A percentile compares a stretch with the other conserved stretches of the same genome.
These are phyloP conservation scores for Teunomyces aglyptinius DNA, from an alignment of 805 yeast genomes.

Conservation along the genomic window DNA sequence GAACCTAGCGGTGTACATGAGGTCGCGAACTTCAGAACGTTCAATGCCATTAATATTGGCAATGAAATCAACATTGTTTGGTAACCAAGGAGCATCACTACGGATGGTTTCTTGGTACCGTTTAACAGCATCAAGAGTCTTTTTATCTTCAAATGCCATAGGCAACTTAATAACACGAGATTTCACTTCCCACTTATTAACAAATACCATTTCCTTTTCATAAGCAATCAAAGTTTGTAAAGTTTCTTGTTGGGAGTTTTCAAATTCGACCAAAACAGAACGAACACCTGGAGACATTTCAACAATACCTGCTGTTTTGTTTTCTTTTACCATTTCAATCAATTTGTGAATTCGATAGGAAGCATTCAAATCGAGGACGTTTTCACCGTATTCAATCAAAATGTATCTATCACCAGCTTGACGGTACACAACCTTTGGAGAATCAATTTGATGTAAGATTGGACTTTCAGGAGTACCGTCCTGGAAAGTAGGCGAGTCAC, in stretches of 20 bases:
- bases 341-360: conserved; percentile 83
- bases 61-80: conserved; percentile 94
- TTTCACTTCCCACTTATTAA: conserved; percentile 80
- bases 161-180: conserved; percentile 85
- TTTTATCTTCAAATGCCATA: conserved; percentile 93
- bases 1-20: conserved; percentile 87
- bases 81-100: conserved; percentile 94
- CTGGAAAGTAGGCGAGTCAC: conserved; percentile 36
- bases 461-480: conserved; percentile 59
- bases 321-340: conserved; percentile 64
- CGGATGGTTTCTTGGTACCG: conserved; percentile 94
- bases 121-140: conserved; percentile 84
- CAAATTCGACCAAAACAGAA: conserved; percentile 83
- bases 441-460: conserved; percentile 52
- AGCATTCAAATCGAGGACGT: conserved; percentile 77
- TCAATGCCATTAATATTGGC: conserved; percentile 82
- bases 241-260: conserved; percentile 59
- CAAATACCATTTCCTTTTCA: conserved; percentile 71
- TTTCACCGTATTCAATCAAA: conserved; percentile 90
- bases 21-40: conserved; percentile 72
- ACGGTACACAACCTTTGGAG: conserved; percentile 79
- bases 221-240: conserved; percentile 65
- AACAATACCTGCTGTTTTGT: conserved; percentile 73
- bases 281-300: conserved; percentile 98
- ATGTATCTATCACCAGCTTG: conserved; percentile 97